phyloP scores from a whole-genome alignment of 345 rosid species.

The Conringia planisiliqua region DNA sequence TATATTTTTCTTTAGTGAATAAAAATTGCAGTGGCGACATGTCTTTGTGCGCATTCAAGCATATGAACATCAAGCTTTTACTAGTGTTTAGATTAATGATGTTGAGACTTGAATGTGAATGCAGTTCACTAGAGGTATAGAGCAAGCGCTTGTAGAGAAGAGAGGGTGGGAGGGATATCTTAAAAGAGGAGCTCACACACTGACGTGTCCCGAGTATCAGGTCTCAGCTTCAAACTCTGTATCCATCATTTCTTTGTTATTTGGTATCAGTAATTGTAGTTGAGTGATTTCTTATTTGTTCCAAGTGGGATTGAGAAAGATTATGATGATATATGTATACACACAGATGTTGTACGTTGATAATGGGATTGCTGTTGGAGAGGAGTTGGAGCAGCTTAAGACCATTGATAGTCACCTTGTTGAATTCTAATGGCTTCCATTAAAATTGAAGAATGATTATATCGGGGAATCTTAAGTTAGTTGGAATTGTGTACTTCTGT shows the following conservation, averaged over 20 bases:
- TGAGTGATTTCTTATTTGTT: background rate
- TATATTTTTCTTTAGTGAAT: background rate
- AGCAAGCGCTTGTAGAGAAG: conserved; percentile 54
- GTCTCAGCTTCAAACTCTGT: conserved; percentile 32
- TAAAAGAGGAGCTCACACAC: conserved; percentile 73
- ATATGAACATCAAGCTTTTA: background rate
- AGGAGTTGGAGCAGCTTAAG: conserved; percentile 76
- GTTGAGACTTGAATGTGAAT: conserved; percentile 15
- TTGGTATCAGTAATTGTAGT: background rate
- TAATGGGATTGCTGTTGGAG: conserved; percentile 56
- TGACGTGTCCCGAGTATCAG: conserved; percentile 69
- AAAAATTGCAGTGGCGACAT: background rate
- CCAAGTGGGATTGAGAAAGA: background rate
- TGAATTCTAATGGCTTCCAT: conserved; percentile 36
- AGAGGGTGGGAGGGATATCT: conserved; percentile 62
- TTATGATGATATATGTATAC: background rate
- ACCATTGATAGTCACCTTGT: conserved; percentile 53
- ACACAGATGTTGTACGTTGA: conserved; percentile 71
- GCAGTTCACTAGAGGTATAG: conserved; percentile 56
- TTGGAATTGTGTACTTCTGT: background rate
- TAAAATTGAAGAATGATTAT: background rate
- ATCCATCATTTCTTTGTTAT: background rate
- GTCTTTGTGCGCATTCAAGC: background rate
- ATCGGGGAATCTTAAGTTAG: background rate
- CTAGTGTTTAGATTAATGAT: background rate